Base-by-base conservation (phyloP, 177 flowering plant genomes). In the Telopea speciosissima region DNA sequence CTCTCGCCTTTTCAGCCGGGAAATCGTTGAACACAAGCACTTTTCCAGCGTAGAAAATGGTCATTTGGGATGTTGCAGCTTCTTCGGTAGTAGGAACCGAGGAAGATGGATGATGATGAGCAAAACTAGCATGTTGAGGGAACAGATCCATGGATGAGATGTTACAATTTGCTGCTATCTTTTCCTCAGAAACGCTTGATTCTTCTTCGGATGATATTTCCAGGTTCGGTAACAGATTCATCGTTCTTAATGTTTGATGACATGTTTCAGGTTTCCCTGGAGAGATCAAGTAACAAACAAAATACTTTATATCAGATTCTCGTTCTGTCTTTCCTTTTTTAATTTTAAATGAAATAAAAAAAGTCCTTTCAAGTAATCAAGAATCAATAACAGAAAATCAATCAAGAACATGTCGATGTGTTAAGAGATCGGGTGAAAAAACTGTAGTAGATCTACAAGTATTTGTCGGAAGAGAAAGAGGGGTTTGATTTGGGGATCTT, bases 1-100 rank as follows among this genome's bases (percentile, higher is more conserved):
- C 89, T 65, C 80, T 80, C 5, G 88, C 97, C 80, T 89, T 90
- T 7, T 88, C 92, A 21, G 83, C 86, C 11, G 93, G 79, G 62
- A 89, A 70, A 73, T 89, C 77, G 19, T 86, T 73, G 36, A 88
- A 85, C 24, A 90, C 90, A 8, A 85, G 60, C 19, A 89, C 93
- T 75, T 79, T 81, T 5, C 96, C 96, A 0, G 36, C 89, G 54
- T 90, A 90, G 63, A 90, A 86, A 42, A 90, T 88, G 0, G 93
- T 89, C 89, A 90, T 78, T 44, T 77, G 91, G n/a, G 90, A 77
- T 12, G 72, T 70, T n/a, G 22, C 19, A 16, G 54, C 54, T 16
- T 62, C 77, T 24, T 74, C 82, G n/a, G n/a, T n/a, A n/a, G n/a
- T n/a, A 14, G 12, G 16, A 2, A 74, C 25, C 24, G 40, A 36